phyloP scores from a whole-genome alignment of 352 stramenopile species.

The Globisporangium cylindrosporum region DNA sequence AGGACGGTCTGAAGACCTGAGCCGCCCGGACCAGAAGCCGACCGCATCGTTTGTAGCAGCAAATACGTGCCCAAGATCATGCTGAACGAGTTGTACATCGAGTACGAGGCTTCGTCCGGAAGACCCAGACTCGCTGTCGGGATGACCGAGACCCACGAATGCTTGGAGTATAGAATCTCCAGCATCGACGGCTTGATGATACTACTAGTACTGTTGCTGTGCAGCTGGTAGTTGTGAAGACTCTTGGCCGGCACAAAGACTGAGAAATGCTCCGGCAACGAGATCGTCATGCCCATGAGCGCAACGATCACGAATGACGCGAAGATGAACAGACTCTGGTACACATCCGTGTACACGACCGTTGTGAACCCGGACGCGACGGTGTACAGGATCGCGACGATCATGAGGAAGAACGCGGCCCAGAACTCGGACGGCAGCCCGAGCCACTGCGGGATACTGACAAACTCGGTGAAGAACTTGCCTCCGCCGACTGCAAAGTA shows the following conservation, averaged over 20 bases:
- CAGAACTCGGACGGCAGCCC: conserved; percentile 68
- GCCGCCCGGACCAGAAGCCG: conserved; percentile 60
- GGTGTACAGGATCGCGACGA: conserved; percentile 66
- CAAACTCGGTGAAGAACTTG: conserved; percentile 81
- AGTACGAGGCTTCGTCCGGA: conserved; percentile 47
- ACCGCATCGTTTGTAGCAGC: conserved; percentile 65
- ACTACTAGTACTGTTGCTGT: not conserved
- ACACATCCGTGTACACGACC: conserved; percentile 81
- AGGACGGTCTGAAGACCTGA: conserved; percentile 70
- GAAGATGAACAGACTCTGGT: conserved; percentile 84
- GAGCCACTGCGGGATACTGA: conserved; percentile 51
- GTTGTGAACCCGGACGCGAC: conserved; percentile 69
- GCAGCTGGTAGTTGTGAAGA: conserved; percentile 15
- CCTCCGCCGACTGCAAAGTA: conserved; percentile 79
- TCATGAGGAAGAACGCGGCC: conserved; percentile 63
- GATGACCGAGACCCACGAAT: conserved; percentile 46
- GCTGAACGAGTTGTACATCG: conserved; percentile 75
- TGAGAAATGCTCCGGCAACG: conserved; percentile 49
- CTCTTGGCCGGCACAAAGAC: conserved; percentile 56
- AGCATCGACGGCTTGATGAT: conserved; percentile 32
- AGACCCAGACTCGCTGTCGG: conserved; percentile 34
- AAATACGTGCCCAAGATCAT: conserved; percentile 58
- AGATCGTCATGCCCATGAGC: conserved; percentile 50
- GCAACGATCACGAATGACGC: conserved; percentile 66
- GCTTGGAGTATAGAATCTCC: conserved; percentile 44